Percentiles rank a stretch among this genome's conserved stretches.
These are phyloP conservation scores for Fomitopsis serialis DNA, from an alignment of 768 basidiomycete species.

Conservation along the genomic window DNA sequence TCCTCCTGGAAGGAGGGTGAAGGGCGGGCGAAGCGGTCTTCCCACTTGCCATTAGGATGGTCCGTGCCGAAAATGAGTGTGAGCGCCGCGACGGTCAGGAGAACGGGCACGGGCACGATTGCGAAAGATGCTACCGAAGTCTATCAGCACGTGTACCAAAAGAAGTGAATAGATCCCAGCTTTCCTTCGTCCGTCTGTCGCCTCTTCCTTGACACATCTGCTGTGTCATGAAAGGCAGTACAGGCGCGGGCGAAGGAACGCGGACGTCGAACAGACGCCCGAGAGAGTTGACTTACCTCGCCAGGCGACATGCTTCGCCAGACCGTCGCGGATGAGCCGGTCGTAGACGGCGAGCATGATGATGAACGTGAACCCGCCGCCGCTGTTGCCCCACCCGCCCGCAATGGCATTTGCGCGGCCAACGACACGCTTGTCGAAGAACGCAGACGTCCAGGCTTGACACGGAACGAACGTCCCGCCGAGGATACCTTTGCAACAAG, in stretches of 20 bases:
- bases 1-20: conserved; percentile 14
- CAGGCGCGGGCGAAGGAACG: not conserved
- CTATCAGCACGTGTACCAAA: not conserved
- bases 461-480: conserved; percentile 60
- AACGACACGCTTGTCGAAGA: conserved; percentile 49
- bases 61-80: conserved; percentile 45
- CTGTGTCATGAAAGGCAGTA: no score
- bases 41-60: conserved; percentile 51
- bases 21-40: conserved; percentile 35
- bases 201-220: no score
- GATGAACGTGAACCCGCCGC: conserved; percentile 47
- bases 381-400: conserved; percentile 48
- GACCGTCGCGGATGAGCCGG: conserved; percentile 28
- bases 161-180: no score
- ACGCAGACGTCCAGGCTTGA: conserved; percentile 54
- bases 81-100: conserved; percentile 37
- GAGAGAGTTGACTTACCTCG: conserved; percentile 20
- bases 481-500: conserved; percentile 29
- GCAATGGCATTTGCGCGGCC: conserved; percentile 49
- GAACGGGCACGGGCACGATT: conserved; percentile 49
- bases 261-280: not conserved
- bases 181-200: no score
- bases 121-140: conserved; percentile 36
- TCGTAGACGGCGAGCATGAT: conserved; percentile 52
- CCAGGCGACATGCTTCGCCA: conserved; percentile 43